Evolutionary conservation across 257 asterid genomes (phyloP), one percentile per base, ranked within the genome.

Genomic region (Thymus quinquecostatus): DNA sequence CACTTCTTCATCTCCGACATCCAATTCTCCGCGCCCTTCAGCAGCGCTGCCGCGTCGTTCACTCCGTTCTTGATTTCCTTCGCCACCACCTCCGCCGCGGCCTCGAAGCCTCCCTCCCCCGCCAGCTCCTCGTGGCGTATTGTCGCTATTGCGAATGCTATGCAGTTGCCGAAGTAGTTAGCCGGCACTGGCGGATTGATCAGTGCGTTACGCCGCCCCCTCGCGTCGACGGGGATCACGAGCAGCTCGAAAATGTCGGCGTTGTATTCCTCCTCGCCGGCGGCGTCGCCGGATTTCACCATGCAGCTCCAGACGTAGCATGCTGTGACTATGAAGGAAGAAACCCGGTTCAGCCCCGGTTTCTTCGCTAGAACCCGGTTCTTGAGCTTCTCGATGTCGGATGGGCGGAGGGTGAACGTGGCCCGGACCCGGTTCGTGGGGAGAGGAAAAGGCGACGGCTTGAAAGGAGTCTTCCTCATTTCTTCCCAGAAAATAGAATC

Each of bases 91-190:
- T 65, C 86, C 0, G 77, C 84, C 1, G 84, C 89, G 5, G n/a
- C 41, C n/a, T 14, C 36, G 62, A 82, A 77, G 1, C 89, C 88
- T 6, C 64, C 85, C 0, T 72, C 63, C 27, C 80, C 77, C 3
- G 34, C 71, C n/a, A 87, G 60, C 36, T 72, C 34, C 9, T 10
- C 50, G 5, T 66, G 83, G 47, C 47, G 69, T 5, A 30, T 11
- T 12, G 34, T 45, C n/a, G 69, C 79, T 8, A 60, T 8, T 14
- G 75, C 87, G 14, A 51, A 72, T 1, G 77, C 72, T 10, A 85
- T 28, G 70, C 90, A 81, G 54, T 87, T 87, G 14, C 92, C 90
- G 14, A 87, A 85, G 78, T 85, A 83, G 50, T 70, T 79, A 2
- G 54, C 33, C 28, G 92, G 90, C 50, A 81, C 72, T 0, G 90